These are phyloP conservation scores for Strobilomyces confusus DNA, from an alignment of 768 basidiomycete species.

Conservation along the genomic window DNA sequence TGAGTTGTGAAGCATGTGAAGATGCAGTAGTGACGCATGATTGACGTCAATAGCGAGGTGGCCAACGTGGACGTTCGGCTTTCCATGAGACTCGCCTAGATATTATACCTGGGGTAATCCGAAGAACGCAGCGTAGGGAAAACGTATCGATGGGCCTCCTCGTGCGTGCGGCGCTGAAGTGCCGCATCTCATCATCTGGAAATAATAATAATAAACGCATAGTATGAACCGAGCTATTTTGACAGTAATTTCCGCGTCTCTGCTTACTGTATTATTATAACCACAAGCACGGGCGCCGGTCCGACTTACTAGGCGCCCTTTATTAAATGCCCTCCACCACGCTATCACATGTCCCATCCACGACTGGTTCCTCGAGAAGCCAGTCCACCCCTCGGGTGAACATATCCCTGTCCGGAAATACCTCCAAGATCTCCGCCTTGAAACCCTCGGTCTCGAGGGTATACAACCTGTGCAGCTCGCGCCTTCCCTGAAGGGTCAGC, in stretches of 20 bases:
- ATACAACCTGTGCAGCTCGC: conserved; percentile 42
- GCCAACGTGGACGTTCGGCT: too few species aligned
- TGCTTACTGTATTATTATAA: conserved; percentile 17
- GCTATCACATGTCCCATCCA: conserved; percentile 5
- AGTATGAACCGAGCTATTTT: background rate
- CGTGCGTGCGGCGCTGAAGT: too few species aligned
- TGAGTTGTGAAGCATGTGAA: too few species aligned
- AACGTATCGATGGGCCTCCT: too few species aligned
- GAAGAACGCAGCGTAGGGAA: too few species aligned
- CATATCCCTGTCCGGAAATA: conserved; percentile 67
- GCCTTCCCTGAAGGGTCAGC: conserved; percentile 12
- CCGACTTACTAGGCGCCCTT: too few species aligned
- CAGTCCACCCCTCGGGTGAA: conserved; percentile 53
- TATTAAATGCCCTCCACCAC: conserved; percentile 6
- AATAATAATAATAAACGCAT: background rate
- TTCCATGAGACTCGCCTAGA: too few species aligned
- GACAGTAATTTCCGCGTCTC: background rate
- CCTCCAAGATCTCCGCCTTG: conserved; percentile 64
- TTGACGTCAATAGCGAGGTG: too few species aligned
- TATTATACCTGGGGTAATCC: too few species aligned
- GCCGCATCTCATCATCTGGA: background rate
- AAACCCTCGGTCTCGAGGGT: conserved; percentile 54
- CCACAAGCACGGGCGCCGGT: conserved; percentile 8
- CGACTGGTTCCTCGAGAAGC: conserved; percentile 33
- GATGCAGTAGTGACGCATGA: too few species aligned